Evolutionary conservation across 2,329 filamentous ascomycete genomes (phyloP), one percentile per base, ranked within the genome.

Genomic region (Keithomyces neogunnii): DNA sequence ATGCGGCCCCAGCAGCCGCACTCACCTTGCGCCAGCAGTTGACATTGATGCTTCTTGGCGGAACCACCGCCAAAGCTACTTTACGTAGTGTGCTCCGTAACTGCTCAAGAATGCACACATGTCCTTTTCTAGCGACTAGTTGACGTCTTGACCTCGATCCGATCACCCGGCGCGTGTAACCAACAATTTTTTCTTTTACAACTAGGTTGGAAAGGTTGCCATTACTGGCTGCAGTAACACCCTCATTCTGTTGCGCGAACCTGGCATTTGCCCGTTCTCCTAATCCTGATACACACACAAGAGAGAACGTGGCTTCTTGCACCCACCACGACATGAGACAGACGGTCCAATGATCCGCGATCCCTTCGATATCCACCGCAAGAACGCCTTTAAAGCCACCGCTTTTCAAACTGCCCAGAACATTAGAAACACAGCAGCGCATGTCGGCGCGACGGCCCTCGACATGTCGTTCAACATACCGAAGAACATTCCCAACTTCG

Each of bases 401-500:
- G 73, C 75, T 52, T 69, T 71, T 47, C 72, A 69, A 55, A 69
- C 72, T 56, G 71, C 68, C 51, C 64, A 66, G 50, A 63, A 74
- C 49, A 66, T 76, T 55, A 70, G 68, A 55, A 71, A 74, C 54
- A 70, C 72, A 59, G 74, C 76, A 56, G 69, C 73, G 56, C 74
- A 76, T 66, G 74, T 69, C 55, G 69, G 73, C 60, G 65, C 70
- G 49, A 67, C 74, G 65, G 75, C 72, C 48, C 67, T 75, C 59
- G 73, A 76, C 55, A 85, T 85, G 82, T 72, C 80, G 47, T 89
- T 88, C 69, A 73, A 79, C 47, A 71, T 86, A 38, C 85, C 86
- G 13, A 81, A 79, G 64, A 82, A 86, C 69, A 75, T 84, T n/a
- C 85, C 85, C 50, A 81, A 82, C 59, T 87, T 88, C 64, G 73